Percentiles rank a stretch among this genome's conserved stretches.
These are phyloP conservation scores for Lentinula aciculospora DNA, from an alignment of 768 basidiomycete species.

Conservation along the genomic window DNA sequence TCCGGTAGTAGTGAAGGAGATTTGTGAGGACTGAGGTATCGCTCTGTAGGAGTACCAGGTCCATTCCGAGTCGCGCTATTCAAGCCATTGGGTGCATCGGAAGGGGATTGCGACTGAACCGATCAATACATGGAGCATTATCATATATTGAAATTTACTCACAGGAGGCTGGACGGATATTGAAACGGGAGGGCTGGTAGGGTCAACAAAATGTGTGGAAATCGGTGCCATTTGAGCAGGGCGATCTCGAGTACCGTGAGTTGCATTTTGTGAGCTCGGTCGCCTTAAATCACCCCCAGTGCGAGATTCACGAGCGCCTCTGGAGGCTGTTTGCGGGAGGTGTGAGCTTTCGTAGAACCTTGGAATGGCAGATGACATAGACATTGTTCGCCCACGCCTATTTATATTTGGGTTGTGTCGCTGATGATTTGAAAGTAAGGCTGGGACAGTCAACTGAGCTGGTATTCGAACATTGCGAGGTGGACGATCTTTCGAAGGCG, in stretches of 20 bases:
- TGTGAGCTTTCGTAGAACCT: background rate
- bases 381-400: background rate
- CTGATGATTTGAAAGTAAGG: slow-evolving; percentile 11
- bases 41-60: background rate
- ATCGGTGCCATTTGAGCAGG: background rate
- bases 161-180: slow-evolving; percentile 6
- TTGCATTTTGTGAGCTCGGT: background rate
- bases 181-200: slow-evolving; percentile 1
- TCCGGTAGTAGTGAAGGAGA: background rate
- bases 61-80: background rate
- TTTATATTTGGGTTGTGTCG: background rate
- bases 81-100: slow-evolving; percentile 1
- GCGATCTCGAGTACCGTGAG: background rate
- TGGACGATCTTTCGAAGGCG: slow-evolving; percentile 7
- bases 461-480: slow-evolving; percentile 14
- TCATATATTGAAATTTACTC: background rate
- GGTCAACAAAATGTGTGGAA: background rate
- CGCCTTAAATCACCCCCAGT: background rate
- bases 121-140: background rate
- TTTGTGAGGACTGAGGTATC: background rate
- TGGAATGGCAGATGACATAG: background rate
- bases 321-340: background rate
- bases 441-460: slow-evolving; percentile 9
- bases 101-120: slow-evolving; percentile 3
- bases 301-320: background rate